Percentiles rank a stretch among this genome's conserved stretches.
phyloP scores from a whole-genome alignment of 2,329 filamentous ascomycete species.

The Fusarium dlaminii region DNA sequence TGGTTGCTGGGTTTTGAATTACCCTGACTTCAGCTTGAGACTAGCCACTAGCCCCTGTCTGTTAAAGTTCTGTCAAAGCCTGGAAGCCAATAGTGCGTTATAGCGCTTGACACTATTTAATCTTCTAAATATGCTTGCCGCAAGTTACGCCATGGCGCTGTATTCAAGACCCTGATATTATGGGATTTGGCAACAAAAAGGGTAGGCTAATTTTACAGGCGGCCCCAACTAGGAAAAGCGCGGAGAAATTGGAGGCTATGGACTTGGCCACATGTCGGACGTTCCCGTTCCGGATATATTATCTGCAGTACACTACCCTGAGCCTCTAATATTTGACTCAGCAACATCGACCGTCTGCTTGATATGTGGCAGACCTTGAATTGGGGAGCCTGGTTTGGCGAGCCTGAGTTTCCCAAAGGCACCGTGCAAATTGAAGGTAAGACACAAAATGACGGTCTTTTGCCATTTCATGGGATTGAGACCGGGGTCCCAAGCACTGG shows the following conservation, averaged over 20 bases:
- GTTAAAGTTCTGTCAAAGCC: background rate
- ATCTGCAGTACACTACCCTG: background rate
- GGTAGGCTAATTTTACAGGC: background rate
- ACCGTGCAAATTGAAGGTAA: rapidly evolving
- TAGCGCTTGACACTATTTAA: background rate
- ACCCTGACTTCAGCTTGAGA: background rate
- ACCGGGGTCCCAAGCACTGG: too few species aligned
- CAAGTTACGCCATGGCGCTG: background rate
- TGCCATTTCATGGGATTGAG: too few species aligned
- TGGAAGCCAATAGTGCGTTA: background rate
- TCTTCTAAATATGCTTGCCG: background rate
- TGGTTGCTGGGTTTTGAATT: rapidly evolving
- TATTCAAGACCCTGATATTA: background rate
- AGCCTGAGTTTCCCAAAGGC: too few species aligned
- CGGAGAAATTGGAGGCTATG: background rate
- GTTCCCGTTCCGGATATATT: background rate
- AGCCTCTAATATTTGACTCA: background rate
- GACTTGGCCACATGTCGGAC: background rate
- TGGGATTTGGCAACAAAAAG: background rate
- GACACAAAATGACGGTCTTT: too few species aligned
- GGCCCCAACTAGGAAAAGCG: background rate
- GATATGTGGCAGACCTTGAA: rapidly evolving
- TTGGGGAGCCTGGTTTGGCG: rapidly evolving
- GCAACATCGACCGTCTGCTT: background rate
- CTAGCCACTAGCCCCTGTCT: background rate